Evolutionary conservation across 805 yeast genomes (phyloP).

Genomic region (Zygosaccharomyces lentus): DNA sequence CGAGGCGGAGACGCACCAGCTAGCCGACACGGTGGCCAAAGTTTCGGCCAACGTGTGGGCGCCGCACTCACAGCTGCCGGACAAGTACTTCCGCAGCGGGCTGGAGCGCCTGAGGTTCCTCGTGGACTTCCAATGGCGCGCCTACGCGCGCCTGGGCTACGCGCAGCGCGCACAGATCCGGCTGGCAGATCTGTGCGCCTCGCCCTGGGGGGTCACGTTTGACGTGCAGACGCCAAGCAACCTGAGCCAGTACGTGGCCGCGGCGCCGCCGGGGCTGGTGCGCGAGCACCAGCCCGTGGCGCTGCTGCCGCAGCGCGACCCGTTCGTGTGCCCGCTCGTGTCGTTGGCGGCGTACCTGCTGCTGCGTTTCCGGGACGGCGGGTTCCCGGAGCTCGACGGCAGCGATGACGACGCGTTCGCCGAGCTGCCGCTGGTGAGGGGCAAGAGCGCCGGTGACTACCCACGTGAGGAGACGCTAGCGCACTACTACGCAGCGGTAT

Average conservation of each 20-base stretch:
- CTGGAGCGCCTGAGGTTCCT: conserved; percentile 30
- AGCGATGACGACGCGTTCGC: not conserved
- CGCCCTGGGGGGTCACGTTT: conserved; percentile 1
- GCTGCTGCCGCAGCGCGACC: conserved; percentile 23
- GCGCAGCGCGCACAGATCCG: conserved; percentile 25
- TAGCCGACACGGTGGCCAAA: conserved; percentile 14
- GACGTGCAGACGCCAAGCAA: conserved; percentile 9
- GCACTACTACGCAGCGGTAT: conserved; percentile 27
- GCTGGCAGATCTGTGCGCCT: conserved; percentile 16
- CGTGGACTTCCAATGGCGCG: conserved; percentile 31
- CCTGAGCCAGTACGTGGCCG: conserved; percentile 10
- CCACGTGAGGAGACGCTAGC: conserved; percentile 31
- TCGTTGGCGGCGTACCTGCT: conserved; percentile 30
- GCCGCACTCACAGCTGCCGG: conserved; percentile 22
- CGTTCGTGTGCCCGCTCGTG: conserved; percentile 30
- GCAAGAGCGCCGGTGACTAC: conserved; percentile 26
- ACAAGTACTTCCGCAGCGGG: conserved; percentile 27
- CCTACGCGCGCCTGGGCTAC: conserved; percentile 23
- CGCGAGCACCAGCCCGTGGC: conserved; percentile 15
- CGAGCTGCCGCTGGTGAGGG: conserved; percentile 27
- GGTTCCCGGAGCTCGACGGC: conserved; percentile 28
- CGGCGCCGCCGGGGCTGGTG: conserved; percentile 9
- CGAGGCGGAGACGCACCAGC: conserved; percentile 1
- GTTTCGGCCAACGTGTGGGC: conserved; percentile 33
- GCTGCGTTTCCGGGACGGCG: conserved; percentile 34